Evolutionary conservation across 768 basidiomycete genomes (phyloP).

Genomic region (Tulasnella sp.): DNA sequence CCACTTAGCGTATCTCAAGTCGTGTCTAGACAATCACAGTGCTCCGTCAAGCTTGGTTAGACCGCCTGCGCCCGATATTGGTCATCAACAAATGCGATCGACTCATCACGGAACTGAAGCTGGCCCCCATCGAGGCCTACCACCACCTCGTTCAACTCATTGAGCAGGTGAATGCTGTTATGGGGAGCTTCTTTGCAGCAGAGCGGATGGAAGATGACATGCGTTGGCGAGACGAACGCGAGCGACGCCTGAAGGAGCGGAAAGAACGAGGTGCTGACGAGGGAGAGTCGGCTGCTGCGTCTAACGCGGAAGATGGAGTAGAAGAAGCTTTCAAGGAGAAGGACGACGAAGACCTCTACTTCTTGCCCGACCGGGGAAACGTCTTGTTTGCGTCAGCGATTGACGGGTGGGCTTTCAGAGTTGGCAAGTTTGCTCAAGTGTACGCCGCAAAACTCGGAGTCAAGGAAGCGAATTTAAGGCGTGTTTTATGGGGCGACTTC

Average conservation of each 20-base stretch:
- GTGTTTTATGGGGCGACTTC: constrained; percentile 95
- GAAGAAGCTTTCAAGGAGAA: constrained; percentile 79
- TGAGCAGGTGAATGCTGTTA: constrained; percentile 96
- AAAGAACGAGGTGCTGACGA: constrained; percentile 67
- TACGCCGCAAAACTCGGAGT: constrained; percentile 88
- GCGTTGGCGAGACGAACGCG: constrained; percentile 88
- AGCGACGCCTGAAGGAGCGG: constrained; percentile 71
- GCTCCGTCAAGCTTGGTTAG: constrained; percentile 89
- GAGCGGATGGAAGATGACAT: constrained; percentile 97
- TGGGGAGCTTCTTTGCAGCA: constrained; percentile 92
- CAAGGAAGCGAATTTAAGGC: constrained; percentile 77
- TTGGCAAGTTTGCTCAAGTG: constrained; percentile 88
- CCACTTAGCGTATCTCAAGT: neutral
- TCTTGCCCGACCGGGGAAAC: constrained; percentile 91
- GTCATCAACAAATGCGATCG: constrained; percentile 98
- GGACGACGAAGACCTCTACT: constrained; percentile 97
- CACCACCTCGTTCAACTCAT: constrained; percentile 90
- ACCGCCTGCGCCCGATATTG: constrained; percentile 81
- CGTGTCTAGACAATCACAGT: constrained; percentile 81
- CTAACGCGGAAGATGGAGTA: constrained; percentile 44
- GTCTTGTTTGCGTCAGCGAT: constrained; percentile 95
- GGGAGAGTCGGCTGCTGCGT: constrained; percentile 47
- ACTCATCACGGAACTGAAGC: constrained; percentile 85
- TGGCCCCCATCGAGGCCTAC: constrained; percentile 87
- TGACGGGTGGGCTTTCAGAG: constrained; percentile 96